Base-by-base conservation (phyloP, 2,329 filamentous ascomycete species). In the Cadophora sp. region DNA sequence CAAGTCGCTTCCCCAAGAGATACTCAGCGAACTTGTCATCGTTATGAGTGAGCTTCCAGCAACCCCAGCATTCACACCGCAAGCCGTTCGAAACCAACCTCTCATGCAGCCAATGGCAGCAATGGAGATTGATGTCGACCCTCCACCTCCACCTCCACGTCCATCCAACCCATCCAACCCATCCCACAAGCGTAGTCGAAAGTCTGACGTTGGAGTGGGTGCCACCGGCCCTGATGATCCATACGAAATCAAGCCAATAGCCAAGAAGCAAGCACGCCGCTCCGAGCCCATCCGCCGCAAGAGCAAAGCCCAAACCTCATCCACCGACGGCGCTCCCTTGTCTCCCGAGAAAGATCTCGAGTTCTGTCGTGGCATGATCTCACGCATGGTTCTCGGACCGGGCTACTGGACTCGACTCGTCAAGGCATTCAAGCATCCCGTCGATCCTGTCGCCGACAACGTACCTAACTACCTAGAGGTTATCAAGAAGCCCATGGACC, bases 401-500 rank as follows among this genome's bases (percentile, higher is more conserved):
- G 87, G 87, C 7, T 89, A 87, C 75, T 90, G 87, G 87, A 89
- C 87, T 0, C 84, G 87, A n/a, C 81, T 89, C 0, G 87, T 89
- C 3, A 86, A 86, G 0, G 85, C 86, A 0, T 89, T 90, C 76
- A 83, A 83, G 53, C 83, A 89, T 27, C 83, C 87, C 0, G 87
- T 89, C 7, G 82, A 87, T 66, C 87, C 87, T 0, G 73, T 78
- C 3, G 80, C 81, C 45, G 86, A 89, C 70, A 84, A 83, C 20
- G 85, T 89, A 1, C 87, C 86, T 1, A 86, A 89, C 73, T 90
- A 90, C 76, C 79, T 87, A 24, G 82, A 85, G 13, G 87, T 88
- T 73, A 79, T 90, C 66, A 86, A 84, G 77, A 81, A 79, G 59
- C 87, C 87, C 0, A 89, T 90, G 87, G 87, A 89, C 71, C 82